Base-by-base conservation (phyloP, 1,284 basidiomycete species). In the Ceratobasidium sp. region DNA sequence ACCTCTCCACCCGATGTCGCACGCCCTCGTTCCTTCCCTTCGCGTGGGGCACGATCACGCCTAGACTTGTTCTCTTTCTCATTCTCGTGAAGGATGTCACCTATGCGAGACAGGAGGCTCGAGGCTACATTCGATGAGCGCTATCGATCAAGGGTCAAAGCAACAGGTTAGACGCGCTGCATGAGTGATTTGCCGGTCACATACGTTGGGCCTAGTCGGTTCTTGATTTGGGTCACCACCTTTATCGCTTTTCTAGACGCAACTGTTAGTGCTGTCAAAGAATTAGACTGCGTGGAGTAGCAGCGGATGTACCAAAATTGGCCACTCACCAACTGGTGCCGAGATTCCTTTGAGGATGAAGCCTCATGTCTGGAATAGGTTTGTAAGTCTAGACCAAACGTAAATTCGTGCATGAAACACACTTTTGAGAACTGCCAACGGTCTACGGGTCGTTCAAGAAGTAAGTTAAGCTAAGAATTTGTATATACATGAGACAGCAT, bases 101-200 rank as follows among this genome's bases (percentile, higher is more conserved):
- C 64, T 36, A 69, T 32, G 36, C 64, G 64, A 53, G 64, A 69
- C 21, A 69, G 52, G 48, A 69, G 52, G 26, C 64, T 65, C 39
- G 57, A 39, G 36, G 57, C 10, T 21, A 34, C 57, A 26, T 59
- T 59, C n/a, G 57, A 23, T n/a, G 57, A 59, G 36, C 57, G 57
- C 57, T 59, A 41, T 41, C 30, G 39, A 59, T 43, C 34, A 59
- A 59, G 36, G n/a, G n/a, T 30, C 55, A 58, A 52, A 26, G 50
- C 50, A 30, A 30, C 6, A 28, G 18, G n/a, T 55, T 34, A 55
- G 52, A 55, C 30, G 52, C 26, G 52, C 52, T 18, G 57, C 36
- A 12, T 12, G 36, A 23, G 23, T 43, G 32, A 41, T 43, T 59
- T 59, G 34, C 34, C 34, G 39, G 12, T 30, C 9, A 48, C 60